Conservation (phyloP, 1,139 yeast species). For the Diutina neorugosa region DNA sequence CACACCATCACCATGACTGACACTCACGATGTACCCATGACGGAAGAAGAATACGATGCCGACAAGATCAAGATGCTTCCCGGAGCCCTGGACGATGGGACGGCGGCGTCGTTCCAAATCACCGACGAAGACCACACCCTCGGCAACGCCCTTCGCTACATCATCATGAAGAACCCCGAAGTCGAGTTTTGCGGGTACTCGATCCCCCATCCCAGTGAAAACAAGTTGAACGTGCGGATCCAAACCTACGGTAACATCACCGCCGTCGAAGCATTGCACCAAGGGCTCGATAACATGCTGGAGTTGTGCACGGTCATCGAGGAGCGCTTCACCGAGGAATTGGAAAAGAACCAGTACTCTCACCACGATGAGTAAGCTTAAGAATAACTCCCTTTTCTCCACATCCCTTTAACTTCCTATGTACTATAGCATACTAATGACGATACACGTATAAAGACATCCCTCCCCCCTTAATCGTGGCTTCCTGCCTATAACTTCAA, state of each 20-base stretch:
- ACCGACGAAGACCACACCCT: slow-evolving; percentile 89
- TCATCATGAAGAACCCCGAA: slow-evolving; percentile 94
- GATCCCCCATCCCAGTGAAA: slow-evolving; percentile 97
- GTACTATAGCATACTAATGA: not conserved
- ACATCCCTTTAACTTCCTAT: too few species aligned
- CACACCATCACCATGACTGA: slow-evolving; percentile 5
- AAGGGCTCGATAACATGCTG: slow-evolving; percentile 77
- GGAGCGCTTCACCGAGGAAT: slow-evolving; percentile 21
- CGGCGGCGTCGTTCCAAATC: slow-evolving; percentile 91
- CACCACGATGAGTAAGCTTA: not conserved
- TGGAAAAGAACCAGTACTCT: slow-evolving; percentile 24
- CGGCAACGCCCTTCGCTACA: slow-evolving; percentile 86
- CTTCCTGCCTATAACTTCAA: too few species aligned
- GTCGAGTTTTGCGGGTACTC: slow-evolving; percentile 98
- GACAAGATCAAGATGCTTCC: slow-evolving; percentile 57
- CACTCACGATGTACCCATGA: slow-evolving; percentile 16
- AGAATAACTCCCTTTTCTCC: too few species aligned
- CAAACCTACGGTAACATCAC: slow-evolving; percentile 87
- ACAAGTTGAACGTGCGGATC: slow-evolving; percentile 77
- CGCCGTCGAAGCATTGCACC: slow-evolving; percentile 86
- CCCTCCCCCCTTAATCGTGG: too few species aligned
- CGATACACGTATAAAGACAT: too few species aligned
- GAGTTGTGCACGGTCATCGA: slow-evolving; percentile 3
- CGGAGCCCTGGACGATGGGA: slow-evolving; percentile 90
- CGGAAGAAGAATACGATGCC: slow-evolving; percentile 26